Evolutionary conservation across 768 basidiomycete species (phyloP).

Genomic region (Kwoniella shandongensis): DNA sequence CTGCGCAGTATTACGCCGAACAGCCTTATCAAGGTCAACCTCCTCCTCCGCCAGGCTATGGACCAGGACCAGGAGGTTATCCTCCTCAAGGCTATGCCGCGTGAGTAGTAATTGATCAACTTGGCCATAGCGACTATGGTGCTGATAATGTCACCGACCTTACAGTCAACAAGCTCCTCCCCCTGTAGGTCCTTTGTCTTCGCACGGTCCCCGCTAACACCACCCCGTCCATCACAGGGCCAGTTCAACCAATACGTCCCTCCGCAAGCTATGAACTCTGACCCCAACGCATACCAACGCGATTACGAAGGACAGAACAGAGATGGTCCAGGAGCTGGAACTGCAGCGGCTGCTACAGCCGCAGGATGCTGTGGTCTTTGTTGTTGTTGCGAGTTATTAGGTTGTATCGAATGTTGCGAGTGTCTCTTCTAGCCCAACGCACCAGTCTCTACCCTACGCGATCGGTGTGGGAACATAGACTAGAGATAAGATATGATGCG

Average conservation of each 20-base stretch:
- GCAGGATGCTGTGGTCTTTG: constrained; percentile 17
- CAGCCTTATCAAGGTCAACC: constrained; percentile 5
- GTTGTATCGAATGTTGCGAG: constrained; percentile 17
- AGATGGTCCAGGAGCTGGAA: constrained; percentile 7
- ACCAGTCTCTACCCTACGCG: neutral
- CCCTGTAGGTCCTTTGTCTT: constrained; percentile 10
- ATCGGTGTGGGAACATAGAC: too few species aligned
- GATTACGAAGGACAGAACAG: constrained; percentile 4
- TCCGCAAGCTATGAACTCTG: constrained; percentile 3
- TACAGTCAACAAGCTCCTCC: constrained; percentile 15
- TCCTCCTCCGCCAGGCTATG: neutral
- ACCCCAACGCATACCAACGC: constrained; percentile 8
- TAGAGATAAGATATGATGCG: too few species aligned
- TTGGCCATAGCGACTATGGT: too few species aligned
- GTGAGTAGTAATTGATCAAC: too few species aligned
- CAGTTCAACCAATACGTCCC: constrained; percentile 15
- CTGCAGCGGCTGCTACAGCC: constrained; percentile 15
- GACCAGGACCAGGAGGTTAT: too few species aligned
- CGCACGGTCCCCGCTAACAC: too few species aligned
- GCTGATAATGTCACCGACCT: too few species aligned
- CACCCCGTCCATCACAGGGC: neutral
- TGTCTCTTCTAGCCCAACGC: constrained; percentile 13
- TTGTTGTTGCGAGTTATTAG: constrained; percentile 7
- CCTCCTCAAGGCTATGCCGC: too few species aligned
- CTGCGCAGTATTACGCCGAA: neutral